Evolutionary conservation across 768 basidiomycete genomes (phyloP).

Genomic region (Macrolepiota fuliginosa): DNA sequence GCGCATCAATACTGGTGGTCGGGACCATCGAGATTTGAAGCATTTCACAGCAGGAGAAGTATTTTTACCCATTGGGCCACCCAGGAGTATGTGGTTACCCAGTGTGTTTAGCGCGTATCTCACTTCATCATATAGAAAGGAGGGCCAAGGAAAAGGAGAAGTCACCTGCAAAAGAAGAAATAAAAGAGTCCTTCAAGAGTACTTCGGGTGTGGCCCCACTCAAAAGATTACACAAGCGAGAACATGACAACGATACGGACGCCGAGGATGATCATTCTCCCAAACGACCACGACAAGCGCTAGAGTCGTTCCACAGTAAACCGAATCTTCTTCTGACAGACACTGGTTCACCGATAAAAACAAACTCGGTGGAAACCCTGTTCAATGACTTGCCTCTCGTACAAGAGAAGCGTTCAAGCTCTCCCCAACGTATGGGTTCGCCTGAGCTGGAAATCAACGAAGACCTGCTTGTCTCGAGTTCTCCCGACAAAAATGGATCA

Average conservation of each 20-base stretch:
- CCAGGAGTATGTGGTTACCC: conserved; percentile 36
- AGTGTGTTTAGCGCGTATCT: not conserved
- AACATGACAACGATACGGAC: not conserved
- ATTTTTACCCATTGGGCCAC: conserved; percentile 55
- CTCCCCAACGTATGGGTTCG: conserved; percentile 5
- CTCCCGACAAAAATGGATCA: not conserved
- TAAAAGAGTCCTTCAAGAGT: not conserved
- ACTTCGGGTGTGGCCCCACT: not conserved
- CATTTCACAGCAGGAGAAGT: conserved; percentile 55
- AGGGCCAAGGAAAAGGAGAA: conserved; percentile 9
- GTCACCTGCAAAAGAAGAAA: not conserved
- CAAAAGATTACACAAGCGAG: conserved; percentile 3
- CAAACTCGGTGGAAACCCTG: not conserved
- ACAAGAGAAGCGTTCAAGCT: not conserved
- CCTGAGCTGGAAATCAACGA: not conserved
- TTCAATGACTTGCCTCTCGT: not conserved
- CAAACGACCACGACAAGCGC: conserved; percentile 5
- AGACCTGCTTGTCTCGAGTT: not conserved
- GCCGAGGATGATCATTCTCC: not conserved
- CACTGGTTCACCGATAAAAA: not conserved
- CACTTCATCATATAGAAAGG: not conserved
- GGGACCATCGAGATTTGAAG: conserved; percentile 47
- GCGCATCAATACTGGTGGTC: conserved; percentile 41
- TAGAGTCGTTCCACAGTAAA: conserved; percentile 3
- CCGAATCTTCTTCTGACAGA: conserved; percentile 10